Conservation (phyloP, 768 basidiomycete genomes). For the Melanogaster broomeanus region DNA sequence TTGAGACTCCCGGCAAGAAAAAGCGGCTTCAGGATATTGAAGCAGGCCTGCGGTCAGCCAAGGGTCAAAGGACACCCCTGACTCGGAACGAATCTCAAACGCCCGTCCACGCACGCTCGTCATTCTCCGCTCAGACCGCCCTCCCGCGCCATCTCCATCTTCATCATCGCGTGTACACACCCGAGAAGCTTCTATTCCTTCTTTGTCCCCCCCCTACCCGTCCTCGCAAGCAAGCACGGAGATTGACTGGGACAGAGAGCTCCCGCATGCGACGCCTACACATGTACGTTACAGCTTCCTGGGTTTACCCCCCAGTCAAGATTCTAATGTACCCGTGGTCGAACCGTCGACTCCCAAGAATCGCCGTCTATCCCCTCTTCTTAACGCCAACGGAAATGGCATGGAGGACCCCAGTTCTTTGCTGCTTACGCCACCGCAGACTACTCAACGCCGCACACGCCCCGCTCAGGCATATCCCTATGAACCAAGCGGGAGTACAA, state of each 20-base stretch:
- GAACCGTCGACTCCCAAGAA: slow-evolving; percentile 19
- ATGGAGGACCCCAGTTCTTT: neutral
- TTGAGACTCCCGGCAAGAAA: slow-evolving; percentile 11
- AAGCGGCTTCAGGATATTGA: neutral
- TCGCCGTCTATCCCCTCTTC: neutral
- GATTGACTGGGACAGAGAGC: neutral
- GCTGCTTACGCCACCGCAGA: slow-evolving; percentile 24
- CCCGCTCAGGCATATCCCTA: neutral
- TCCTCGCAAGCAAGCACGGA: neutral
- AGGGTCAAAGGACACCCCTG: neutral
- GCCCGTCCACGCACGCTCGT: neutral
- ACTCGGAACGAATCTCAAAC: neutral
- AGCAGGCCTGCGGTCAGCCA: neutral
- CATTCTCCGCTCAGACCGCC: neutral
- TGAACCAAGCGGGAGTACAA: neutral
- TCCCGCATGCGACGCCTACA: neutral
- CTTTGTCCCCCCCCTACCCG: neutral
- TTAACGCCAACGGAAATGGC: neutral
- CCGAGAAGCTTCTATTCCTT: neutral
- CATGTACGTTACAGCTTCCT: slow-evolving; percentile 19
- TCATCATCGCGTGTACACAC: neutral
- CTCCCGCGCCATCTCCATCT: neutral
- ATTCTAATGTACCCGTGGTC: neutral
- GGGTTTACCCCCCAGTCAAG: slow-evolving; percentile 14
- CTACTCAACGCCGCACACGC: neutral